Conservation (phyloP, 352 stramenopile species). For the Aphanomyces euteiches region DNA sequence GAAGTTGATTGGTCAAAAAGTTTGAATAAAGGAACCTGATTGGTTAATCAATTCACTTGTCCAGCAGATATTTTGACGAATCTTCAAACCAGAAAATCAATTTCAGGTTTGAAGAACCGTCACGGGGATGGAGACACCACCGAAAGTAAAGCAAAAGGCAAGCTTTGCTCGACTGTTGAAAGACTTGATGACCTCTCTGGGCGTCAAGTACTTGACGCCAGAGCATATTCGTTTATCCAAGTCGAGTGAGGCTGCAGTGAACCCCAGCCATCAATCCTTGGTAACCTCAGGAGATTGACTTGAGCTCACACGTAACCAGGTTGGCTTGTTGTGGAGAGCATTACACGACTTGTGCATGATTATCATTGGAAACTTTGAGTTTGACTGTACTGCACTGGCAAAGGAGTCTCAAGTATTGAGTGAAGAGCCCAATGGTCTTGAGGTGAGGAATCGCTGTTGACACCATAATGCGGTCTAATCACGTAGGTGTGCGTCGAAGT, state of each 20-base stretch:
- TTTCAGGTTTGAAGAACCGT: too few relatives aligned
- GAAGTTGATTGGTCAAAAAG: too few relatives aligned
- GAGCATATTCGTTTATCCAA: constrained; percentile 63
- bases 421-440: constrained; percentile 8
- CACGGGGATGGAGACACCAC: not conserved
- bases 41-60: too few relatives aligned
- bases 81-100: too few relatives aligned
- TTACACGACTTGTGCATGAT: constrained; percentile 65
- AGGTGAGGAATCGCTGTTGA: constrained; percentile 1
- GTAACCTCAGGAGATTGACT: constrained; percentile 11
- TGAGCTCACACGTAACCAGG: not conserved
- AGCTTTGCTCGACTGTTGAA: constrained; percentile 23
- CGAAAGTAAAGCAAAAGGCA: constrained; percentile 9
- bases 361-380: constrained; percentile 53
- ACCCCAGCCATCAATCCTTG: constrained; percentile 8
- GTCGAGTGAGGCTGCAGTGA: constrained; percentile 38
- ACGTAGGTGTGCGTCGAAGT: constrained; percentile 42
- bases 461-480: constrained; percentile 26
- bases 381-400: constrained; percentile 44
- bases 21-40: too few relatives aligned
- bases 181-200: constrained; percentile 26
- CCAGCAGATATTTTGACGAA: too few relatives aligned
- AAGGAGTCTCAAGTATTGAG: constrained; percentile 9
- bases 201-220: constrained; percentile 48
- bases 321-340: constrained; percentile 33